Evolutionary conservation across 108 stramenopile species (phyloP).

Genomic region (Skeletonema marinoi): DNA sequence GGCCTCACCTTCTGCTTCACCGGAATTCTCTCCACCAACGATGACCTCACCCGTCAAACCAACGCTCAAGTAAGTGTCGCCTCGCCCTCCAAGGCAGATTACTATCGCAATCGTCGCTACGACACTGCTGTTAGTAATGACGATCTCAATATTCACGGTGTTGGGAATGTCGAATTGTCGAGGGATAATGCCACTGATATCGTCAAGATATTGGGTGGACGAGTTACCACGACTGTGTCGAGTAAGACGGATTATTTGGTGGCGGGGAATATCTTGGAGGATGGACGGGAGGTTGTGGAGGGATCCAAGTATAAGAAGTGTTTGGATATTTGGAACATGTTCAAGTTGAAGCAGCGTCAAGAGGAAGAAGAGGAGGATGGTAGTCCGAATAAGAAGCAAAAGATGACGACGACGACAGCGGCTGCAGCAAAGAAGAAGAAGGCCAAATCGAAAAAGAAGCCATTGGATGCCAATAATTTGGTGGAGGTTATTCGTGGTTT

Average conservation of each 20-base stretch:
- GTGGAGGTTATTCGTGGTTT: slow-evolving; percentile 57
- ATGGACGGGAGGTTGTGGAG: slow-evolving; percentile 82
- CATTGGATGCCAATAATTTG: slow-evolving; percentile 33
- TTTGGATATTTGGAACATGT: slow-evolving; percentile 46
- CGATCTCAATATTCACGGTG: neutral
- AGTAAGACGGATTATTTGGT: slow-evolving; percentile 91
- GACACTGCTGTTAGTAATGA: neutral
- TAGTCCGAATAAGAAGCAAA: slow-evolving; percentile 5
- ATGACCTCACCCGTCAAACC: neutral
- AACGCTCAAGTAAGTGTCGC: slow-evolving; percentile 6
- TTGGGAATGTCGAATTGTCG: slow-evolving; percentile 20
- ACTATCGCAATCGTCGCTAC: slow-evolving; percentile 29
- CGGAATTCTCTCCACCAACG: slow-evolving; percentile 55
- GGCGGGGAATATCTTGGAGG: slow-evolving; percentile 85
- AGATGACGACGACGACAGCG: neutral
- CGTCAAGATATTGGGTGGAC: slow-evolving; percentile 81
- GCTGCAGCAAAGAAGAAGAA: slow-evolving; percentile 1
- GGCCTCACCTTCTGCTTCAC: slow-evolving; percentile 81
- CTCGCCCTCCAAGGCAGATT: slow-evolving; percentile 24
- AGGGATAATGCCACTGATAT: slow-evolving; percentile 75
- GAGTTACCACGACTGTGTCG: slow-evolving; percentile 75
- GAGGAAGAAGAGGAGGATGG: neutral
- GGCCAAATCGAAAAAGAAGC: slow-evolving; percentile 3
- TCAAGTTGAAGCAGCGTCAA: slow-evolving; percentile 19
- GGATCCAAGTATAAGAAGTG: slow-evolving; percentile 84